Evolutionary conservation across 345 rosid species (phyloP), one percentile per base, ranked within the genome.

Genomic region (Gossypium anomalum): DNA sequence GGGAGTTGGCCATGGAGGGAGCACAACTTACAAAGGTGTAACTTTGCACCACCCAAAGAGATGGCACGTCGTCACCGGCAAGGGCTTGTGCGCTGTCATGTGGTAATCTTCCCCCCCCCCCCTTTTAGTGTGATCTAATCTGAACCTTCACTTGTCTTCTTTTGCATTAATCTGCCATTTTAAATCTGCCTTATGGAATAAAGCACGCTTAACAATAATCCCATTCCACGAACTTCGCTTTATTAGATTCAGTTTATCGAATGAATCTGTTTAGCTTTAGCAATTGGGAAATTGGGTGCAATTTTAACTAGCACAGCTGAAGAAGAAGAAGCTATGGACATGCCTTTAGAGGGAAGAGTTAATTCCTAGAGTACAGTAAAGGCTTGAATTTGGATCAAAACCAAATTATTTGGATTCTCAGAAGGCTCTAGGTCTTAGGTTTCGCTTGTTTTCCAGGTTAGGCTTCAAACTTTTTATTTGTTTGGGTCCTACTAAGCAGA

Each of bases 11-110:
- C 94, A 90, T 67, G 98, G 89, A 67, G 89, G 83, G 20, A 75
- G 90, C 68, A 76, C 83, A 14, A 86, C 86, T 5, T 89, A 84
- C 91, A 91, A 91, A 78, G 97, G 97, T 34, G 43, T 93, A 69
- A 84, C 93, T 11, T 25, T 93, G 25, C 97, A 91, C 45, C 84
- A 84, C 20, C 95, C 97, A 0, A 93, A 92, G 89, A 83, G 94
- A 74, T 93, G 97, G 96, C 97, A 93, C 79, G 67, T 75, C 61
- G 88, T 89, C 76, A 90, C 97, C 70, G 97, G 98, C 55, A 93
- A 93, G 76, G 98, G 94, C 74, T 77, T 93, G 79, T 90, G 97
- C 77, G 98, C 95, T 62, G 82, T 91, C 78, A 93, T 89, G 97
- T 93, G 98, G 97, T 91, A 81, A 70, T 34, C 57, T 77, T 25